These are phyloP conservation scores for Remersonia thermophila DNA, from an alignment of 2,329 filamentous ascomycete genomes.

Conservation along the genomic window DNA sequence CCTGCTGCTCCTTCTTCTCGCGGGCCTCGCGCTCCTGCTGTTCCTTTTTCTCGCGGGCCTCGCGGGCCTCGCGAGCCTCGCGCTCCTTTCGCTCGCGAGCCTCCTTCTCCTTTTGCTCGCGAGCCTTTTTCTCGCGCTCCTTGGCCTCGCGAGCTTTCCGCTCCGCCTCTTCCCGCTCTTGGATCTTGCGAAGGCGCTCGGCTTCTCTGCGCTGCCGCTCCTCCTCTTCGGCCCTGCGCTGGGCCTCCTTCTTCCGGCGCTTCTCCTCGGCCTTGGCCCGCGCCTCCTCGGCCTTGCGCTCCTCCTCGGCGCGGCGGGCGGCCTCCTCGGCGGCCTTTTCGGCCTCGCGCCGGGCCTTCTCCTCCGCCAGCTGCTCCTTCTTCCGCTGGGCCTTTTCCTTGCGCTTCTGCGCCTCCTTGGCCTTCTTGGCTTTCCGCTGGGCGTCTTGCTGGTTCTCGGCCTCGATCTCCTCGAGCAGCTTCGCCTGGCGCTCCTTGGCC, in stretches of 20 bases:
- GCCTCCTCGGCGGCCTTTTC: conserved; percentile 84
- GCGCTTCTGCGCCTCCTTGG: conserved; percentile 85
- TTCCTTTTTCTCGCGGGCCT: conserved; percentile 66
- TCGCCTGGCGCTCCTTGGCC: conserved; percentile 78
- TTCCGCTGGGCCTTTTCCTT: conserved; percentile 89
- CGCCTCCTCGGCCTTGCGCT: conserved; percentile 68
- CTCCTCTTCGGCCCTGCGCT: conserved; percentile 82
- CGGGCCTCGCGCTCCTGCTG: conserved; percentile 44
- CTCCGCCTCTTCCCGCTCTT: conserved; percentile 79
- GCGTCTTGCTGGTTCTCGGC: conserved; percentile 68
- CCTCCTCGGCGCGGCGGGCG: conserved; percentile 64
- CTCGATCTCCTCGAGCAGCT: conserved; percentile 80
- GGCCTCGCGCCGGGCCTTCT: conserved; percentile 75
- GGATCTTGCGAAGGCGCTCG: conserved; percentile 64
- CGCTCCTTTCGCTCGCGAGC: conserved; percentile 64
- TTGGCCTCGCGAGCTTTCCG: conserved; percentile 70
- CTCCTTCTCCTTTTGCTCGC: conserved; percentile 74
- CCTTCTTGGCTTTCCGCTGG: conserved; percentile 81
- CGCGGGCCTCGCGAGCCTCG: conserved; percentile 53
- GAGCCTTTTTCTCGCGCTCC: conserved; percentile 70
- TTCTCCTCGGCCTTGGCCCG: conserved; percentile 77
- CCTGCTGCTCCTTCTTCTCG: conserved; percentile 52
- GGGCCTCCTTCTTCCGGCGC: conserved; percentile 78
- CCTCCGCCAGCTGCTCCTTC: conserved; percentile 80
- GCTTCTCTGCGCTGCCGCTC: conserved; percentile 74